These are phyloP conservation scores for Closterium sp. DNA, from an alignment of 139 green algal genomes.

Conservation along the genomic window DNA sequence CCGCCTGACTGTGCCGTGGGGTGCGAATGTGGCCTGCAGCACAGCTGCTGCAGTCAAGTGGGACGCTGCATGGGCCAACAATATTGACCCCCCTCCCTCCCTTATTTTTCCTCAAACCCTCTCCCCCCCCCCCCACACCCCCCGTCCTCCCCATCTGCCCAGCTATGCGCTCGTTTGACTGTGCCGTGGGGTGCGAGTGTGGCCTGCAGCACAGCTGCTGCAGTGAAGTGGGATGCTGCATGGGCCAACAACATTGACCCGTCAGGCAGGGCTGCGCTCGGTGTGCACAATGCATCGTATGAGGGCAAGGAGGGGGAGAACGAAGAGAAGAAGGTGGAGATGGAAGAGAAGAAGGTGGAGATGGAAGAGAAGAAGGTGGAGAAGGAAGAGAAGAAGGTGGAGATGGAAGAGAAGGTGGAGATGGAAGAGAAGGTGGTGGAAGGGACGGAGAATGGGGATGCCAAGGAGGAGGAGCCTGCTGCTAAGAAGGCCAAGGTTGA, in stretches of 20 bases:
- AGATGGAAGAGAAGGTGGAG: not conserved
- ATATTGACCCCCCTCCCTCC: not conserved
- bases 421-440: not conserved
- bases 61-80: too few species aligned
- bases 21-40: conserved; percentile 40
- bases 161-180: conserved; percentile 10
- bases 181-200: conserved; percentile 42
- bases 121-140: too few species aligned
- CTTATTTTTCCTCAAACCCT: too few species aligned
- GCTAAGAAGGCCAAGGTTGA: not conserved
- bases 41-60: conserved; percentile 41
- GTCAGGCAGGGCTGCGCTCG: conserved; percentile 41
- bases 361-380: too few species aligned
- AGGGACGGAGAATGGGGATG: not conserved
- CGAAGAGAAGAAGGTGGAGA: not conserved
- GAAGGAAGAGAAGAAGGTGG: too few species aligned
- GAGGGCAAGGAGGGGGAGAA: not conserved
- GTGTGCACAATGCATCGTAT: conserved; percentile 30
- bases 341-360: not conserved
- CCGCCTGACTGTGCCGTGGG: conserved; percentile 34
- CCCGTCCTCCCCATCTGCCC: not conserved
- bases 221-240: conserved; percentile 38
- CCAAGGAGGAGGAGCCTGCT: not conserved
- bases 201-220: conserved; percentile 45
- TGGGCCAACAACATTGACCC: conserved; percentile 54